Percentiles rank a stretch among this genome's conserved stretches.
These are phyloP conservation scores for Chlamydomonas reinhardtii DNA, from an alignment of 163 green algal species.

Conservation along the genomic window DNA sequence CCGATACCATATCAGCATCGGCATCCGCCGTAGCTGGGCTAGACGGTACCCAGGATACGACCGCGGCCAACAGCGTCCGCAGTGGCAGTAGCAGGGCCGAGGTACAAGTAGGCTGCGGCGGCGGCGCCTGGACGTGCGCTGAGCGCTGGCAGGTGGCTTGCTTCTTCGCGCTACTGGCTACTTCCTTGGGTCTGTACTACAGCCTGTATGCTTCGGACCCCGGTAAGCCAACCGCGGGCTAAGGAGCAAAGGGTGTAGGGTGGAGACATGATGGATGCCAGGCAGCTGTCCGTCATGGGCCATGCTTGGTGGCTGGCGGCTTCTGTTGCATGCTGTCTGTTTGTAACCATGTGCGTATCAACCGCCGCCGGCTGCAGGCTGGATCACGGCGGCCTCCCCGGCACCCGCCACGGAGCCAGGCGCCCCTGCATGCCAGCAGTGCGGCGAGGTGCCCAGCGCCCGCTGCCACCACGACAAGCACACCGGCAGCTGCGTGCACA, in stretches of 20 bases:
- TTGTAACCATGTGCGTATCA: not conserved
- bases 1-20: not conserved
- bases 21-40: too few relatives aligned
- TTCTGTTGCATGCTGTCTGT: not conserved
- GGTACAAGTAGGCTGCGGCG: too few relatives aligned
- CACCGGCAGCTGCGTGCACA: conserved; percentile 26
- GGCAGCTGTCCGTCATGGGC: too few relatives aligned
- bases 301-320: too few relatives aligned
- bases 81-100: too few relatives aligned
- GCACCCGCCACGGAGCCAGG: not conserved
- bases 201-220: conserved; percentile 33
- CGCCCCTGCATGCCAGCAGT: not conserved
- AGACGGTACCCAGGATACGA: too few relatives aligned
- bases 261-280: too few relatives aligned
- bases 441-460: conserved; percentile 15
- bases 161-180: not conserved
- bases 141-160: not conserved
- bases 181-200: not conserved
- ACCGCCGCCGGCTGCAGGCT: conserved; percentile 14
- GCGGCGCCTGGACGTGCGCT: not conserved
- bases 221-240: not conserved
- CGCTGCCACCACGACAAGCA: conserved; percentile 30
- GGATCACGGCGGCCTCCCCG: not conserved
- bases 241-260: too few relatives aligned
- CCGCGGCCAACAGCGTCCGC: too few relatives aligned